Conservation (phyloP, 2,329 filamentous ascomycete genomes). For the Myriosclerotinia curreyana region DNA sequence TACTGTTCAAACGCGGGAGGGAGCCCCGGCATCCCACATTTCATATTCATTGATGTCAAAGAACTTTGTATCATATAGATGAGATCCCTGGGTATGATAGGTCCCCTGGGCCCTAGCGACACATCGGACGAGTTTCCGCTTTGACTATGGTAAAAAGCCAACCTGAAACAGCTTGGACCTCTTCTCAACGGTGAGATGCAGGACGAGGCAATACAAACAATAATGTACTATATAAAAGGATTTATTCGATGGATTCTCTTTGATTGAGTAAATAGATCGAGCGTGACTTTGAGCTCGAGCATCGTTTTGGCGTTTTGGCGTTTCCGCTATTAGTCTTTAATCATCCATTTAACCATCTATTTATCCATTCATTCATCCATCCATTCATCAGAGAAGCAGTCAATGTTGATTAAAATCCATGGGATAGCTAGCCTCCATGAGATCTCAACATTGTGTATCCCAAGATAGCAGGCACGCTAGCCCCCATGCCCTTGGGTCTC, state of each 20-base stretch:
- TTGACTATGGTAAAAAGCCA: background rate
- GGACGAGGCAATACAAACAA: constrained; percentile 7
- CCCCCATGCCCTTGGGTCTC: background rate
- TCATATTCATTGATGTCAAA: no score
- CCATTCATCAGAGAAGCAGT: no score
- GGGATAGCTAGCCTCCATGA: no score
- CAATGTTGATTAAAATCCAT: no score
- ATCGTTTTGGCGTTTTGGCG: no score
- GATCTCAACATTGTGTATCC: no score
- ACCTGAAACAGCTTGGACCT: constrained; percentile 3
- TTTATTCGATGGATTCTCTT: background rate
- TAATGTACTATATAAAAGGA: background rate
- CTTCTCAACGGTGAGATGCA: constrained; percentile 17
- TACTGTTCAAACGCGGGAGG: background rate
- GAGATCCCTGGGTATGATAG: constrained; percentile 1
- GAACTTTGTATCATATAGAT: background rate
- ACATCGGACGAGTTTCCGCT: constrained; percentile 4
- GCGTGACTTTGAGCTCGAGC: no score
- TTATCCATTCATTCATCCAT: no score
- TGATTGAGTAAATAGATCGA: no score
- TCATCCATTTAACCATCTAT: no score
- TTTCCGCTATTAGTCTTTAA: no score
- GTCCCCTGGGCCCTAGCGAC: background rate
- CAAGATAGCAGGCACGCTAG: background rate
- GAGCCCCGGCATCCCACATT: no score